Percentiles rank a stretch among this genome's conserved stretches.
These are phyloP conservation scores for Ensete ventricosum DNA, from an alignment of 176 grass and related monocot species.

Conservation along the genomic window DNA sequence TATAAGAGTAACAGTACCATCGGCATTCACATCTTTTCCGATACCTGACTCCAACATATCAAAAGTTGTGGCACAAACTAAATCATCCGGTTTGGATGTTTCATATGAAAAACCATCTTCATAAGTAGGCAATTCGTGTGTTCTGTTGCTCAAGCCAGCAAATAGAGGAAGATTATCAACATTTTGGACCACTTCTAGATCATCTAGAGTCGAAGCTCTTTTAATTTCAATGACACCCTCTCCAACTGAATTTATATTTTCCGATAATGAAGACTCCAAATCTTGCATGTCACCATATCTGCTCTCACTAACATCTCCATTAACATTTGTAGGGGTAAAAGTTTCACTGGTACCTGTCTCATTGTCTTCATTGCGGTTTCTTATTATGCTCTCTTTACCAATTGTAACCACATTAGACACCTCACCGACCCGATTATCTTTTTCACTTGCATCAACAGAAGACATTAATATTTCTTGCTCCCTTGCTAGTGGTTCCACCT, in stretches of 20 bases:
- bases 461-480: conserved; percentile 14
- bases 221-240: not conserved
- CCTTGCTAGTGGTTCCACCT: conserved; percentile 27
- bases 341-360: conserved; percentile 10
- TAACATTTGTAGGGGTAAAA: conserved; percentile 14
- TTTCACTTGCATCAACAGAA: conserved; percentile 8
- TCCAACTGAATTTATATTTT: not conserved
- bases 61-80: not conserved
- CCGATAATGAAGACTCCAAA: conserved; percentile 1
- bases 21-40: not conserved
- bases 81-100: conserved; percentile 3
- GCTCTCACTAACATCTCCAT: conserved; percentile 1
- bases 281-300: conserved; percentile 11
- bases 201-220: conserved; percentile 10
- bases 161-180: not conserved
- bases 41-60: not conserved
- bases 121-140: not conserved
- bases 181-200: conserved; percentile 16
- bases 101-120: not conserved
- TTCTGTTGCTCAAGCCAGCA: conserved; percentile 2
- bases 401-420: conserved; percentile 15
- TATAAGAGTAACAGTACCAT: not conserved
- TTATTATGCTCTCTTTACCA: conserved; percentile 14
- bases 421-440: not conserved
- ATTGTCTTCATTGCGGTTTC: conserved; percentile 7